Percentiles rank a stretch among this genome's conserved stretches.
Conservation (phyloP, 352 stramenopile species). For the Thalassiosira mediterranea region DNA sequence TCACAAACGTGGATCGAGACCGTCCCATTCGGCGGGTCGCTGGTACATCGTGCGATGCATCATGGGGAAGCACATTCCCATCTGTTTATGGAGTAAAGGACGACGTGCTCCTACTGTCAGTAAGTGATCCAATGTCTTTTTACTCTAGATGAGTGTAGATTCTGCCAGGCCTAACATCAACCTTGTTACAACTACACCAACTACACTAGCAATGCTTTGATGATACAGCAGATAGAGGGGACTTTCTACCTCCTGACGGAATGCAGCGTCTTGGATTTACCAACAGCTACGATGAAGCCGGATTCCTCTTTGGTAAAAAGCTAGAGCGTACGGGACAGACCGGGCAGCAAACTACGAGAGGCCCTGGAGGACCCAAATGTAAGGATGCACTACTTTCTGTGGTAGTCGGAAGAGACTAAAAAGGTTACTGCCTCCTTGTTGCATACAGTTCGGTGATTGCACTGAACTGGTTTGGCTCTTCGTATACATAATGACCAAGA, state of each 20-base stretch:
- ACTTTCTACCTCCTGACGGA: conserved; percentile 40
- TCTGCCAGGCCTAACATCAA: too few relatives aligned
- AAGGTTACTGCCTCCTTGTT: too few relatives aligned
- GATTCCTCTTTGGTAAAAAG: conserved; percentile 46
- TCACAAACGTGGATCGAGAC: conserved; percentile 42
- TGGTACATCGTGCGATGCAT: conserved; percentile 40
- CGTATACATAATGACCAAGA: too few relatives aligned
- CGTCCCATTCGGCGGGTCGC: conserved; percentile 29
- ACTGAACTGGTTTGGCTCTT: neutral
- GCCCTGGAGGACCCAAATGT: conserved; percentile 36
- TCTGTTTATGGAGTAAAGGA: conserved; percentile 28
- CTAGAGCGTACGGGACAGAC: conserved; percentile 26
- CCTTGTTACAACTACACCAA: too few relatives aligned
- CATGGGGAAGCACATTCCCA: conserved; percentile 38
- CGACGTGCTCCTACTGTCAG: conserved; percentile 23
- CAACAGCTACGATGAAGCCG: conserved; percentile 47
- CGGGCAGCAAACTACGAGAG: conserved; percentile 23
- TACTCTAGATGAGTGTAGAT: too few relatives aligned
- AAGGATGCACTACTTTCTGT: conserved; percentile 51
- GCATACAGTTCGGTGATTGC: neutral
- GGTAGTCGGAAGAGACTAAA: too few relatives aligned
- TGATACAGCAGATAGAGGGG: conserved; percentile 31
- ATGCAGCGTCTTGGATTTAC: conserved; percentile 42
- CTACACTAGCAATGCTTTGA: conserved; percentile 58
- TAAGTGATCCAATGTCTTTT: too few relatives aligned